Evolutionary conservation across 768 basidiomycete genomes (phyloP).

Genomic region (Rhizopogon sp.): DNA sequence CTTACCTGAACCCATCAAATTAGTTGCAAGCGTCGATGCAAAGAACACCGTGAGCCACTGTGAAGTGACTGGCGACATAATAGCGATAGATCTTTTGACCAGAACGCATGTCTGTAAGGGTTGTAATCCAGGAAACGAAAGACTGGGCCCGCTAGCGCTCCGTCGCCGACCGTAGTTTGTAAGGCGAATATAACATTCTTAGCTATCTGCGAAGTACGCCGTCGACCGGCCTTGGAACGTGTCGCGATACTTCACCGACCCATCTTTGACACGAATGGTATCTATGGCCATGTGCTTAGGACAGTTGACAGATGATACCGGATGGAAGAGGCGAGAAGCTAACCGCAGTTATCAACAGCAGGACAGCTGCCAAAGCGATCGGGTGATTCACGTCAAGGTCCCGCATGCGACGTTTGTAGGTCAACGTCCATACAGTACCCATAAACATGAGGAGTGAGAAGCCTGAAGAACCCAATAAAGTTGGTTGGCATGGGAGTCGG

Average conservation of each 20-base stretch:
- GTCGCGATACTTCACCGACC: slow-evolving; percentile 15
- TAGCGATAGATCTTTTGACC: too few species aligned
- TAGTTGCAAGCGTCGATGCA: too few species aligned
- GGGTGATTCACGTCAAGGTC: background rate
- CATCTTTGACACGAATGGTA: slow-evolving; percentile 11
- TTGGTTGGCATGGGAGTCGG: background rate
- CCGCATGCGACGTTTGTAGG: background rate
- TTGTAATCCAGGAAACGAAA: too few species aligned
- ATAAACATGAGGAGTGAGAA: background rate
- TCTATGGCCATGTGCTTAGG: slow-evolving; percentile 10
- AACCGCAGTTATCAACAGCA: background rate
- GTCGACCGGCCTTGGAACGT: slow-evolving; percentile 16
- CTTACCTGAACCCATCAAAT: too few species aligned
- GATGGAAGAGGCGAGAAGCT: background rate
- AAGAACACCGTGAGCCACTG: too few species aligned
- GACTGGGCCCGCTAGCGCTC: background rate
- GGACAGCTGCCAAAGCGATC: background rate
- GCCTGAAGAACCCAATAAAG: background rate
- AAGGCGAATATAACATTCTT: slow-evolving; percentile 14
- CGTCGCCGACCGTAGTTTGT: slow-evolving; percentile 6
- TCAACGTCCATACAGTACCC: background rate
- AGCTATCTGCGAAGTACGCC: slow-evolving; percentile 17
- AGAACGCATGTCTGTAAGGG: too few species aligned
- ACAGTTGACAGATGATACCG: too few species aligned
- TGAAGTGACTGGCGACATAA: too few species aligned